These are phyloP conservation scores for Thelephora aurantiotincta DNA, from an alignment of 768 basidiomycete species.

Conservation along the genomic window DNA sequence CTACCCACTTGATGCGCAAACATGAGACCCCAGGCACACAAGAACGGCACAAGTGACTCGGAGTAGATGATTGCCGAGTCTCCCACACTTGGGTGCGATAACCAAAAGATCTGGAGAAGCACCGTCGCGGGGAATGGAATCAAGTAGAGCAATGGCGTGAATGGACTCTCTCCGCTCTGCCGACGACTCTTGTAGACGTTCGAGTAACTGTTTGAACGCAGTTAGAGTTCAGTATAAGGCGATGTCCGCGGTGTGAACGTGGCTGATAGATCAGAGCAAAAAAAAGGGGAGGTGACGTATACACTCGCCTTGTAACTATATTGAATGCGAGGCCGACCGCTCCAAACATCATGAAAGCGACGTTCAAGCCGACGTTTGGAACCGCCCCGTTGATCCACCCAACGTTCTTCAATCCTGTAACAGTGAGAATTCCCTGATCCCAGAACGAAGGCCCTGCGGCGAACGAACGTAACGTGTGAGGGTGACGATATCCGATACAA, in stretches of 20 bases:
- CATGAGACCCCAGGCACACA: slow-evolving; percentile 87
- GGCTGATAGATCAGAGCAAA: background rate
- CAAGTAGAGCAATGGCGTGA: slow-evolving; percentile 55
- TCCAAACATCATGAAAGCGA: slow-evolving; percentile 76
- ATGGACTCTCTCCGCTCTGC: slow-evolving; percentile 24
- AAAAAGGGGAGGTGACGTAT: background rate
- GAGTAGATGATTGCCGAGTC: slow-evolving; percentile 63
- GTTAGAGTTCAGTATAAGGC: background rate
- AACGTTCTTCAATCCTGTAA: slow-evolving; percentile 39
- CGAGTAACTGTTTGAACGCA: slow-evolving; percentile 35
- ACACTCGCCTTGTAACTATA: slow-evolving; percentile 47
- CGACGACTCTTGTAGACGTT: slow-evolving; percentile 63
- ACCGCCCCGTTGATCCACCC: slow-evolving; percentile 29
- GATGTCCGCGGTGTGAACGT: background rate
- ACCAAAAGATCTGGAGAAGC: slow-evolving; percentile 68
- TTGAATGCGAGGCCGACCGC: slow-evolving; percentile 63
- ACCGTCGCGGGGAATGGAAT: slow-evolving; percentile 68
- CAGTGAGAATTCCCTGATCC: slow-evolving; percentile 54
- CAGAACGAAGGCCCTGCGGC: slow-evolving; percentile 60
- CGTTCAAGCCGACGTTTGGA: slow-evolving; percentile 68
- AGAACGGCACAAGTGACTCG: slow-evolving; percentile 70
- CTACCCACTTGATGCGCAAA: slow-evolving; percentile 83
- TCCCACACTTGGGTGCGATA: slow-evolving; percentile 48
- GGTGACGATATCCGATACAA: background rate
- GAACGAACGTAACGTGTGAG: background rate